Percentiles rank a stretch among this genome's conserved stretches.
Evolutionary conservation across 1,139 yeast species (phyloP).

Genomic region (Geotrichum candidum): DNA sequence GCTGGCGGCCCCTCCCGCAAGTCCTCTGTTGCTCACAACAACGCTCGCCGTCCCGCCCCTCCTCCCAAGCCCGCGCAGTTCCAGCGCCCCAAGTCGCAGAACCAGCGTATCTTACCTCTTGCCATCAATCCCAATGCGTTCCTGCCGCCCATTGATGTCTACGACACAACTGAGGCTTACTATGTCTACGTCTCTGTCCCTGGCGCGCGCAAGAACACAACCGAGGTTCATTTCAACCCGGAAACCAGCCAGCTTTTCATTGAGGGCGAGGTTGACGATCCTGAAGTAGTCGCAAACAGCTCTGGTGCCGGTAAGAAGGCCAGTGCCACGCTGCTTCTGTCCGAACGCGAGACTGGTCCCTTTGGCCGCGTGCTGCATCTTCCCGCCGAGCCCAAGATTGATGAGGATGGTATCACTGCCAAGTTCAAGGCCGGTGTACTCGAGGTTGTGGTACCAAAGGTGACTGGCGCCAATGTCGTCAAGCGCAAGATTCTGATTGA

Average conservation of each 20-base stretch:
- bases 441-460: constrained; percentile 47
- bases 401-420: constrained; percentile 49
- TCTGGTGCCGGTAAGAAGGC: constrained; percentile 7
- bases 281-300: constrained; percentile 17
- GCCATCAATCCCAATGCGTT: constrained; percentile 7
- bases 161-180: constrained; percentile 43
- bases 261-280: constrained; percentile 38
- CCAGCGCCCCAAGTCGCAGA: background rate
- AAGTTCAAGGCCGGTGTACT: constrained; percentile 47
- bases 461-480: background rate
- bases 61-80: background rate
- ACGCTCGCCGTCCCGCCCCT: background rate
- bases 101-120: background rate
- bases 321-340: background rate
- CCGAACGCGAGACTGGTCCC: constrained; percentile 13
- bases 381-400: constrained; percentile 46
- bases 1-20: background rate
- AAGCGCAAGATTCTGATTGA: constrained; percentile 14
- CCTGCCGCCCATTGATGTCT: constrained; percentile 48
- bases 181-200: constrained; percentile 46
- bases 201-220: constrained; percentile 48
- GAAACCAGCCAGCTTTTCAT: constrained; percentile 43
- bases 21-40: background rate
- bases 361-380: constrained; percentile 51
- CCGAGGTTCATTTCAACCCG: constrained; percentile 52